Conservation (phyloP, 768 basidiomycete genomes). For the Mycena maculata region DNA sequence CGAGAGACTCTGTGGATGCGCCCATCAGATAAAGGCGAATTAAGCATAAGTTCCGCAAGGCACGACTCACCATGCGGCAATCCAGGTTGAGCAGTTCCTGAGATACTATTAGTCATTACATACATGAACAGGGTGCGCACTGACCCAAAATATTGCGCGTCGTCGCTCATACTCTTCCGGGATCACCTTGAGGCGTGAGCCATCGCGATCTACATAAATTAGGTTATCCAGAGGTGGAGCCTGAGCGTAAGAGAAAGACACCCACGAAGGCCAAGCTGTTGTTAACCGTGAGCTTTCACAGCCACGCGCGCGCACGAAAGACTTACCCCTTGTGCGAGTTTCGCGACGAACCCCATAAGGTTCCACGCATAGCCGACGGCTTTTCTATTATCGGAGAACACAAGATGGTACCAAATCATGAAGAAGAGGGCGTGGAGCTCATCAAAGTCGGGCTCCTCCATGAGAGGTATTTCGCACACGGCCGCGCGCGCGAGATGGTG, state of each 20-base stretch:
- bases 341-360: slow-evolving; percentile 78
- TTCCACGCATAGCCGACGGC: slow-evolving; percentile 82
- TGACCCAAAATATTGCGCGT: slow-evolving; percentile 73
- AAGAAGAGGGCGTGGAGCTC: slow-evolving; percentile 76
- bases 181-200: slow-evolving; percentile 70
- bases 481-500: slow-evolving; percentile 75
- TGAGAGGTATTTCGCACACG: slow-evolving; percentile 78
- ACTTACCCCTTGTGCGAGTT: slow-evolving; percentile 78
- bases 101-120: background rate
- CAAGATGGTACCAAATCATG: slow-evolving; percentile 81
- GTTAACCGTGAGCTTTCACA: slow-evolving; percentile 12
- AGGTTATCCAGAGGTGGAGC: slow-evolving; percentile 8
- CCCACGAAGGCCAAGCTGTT: slow-evolving; percentile 29
- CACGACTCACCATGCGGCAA: slow-evolving; percentile 65
- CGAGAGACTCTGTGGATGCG: slow-evolving; percentile 65
- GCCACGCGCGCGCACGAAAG: slow-evolving; percentile 7
- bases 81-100: slow-evolving; percentile 75
- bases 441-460: slow-evolving; percentile 81
- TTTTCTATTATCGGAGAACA: slow-evolving; percentile 80
- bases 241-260: slow-evolving; percentile 26
- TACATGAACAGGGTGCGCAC: background rate
- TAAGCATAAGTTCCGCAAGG: slow-evolving; percentile 18
- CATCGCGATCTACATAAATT: slow-evolving; percentile 68
- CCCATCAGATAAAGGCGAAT: background rate
- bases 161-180: slow-evolving; percentile 81